Base-by-base conservation (phyloP, 2,329 filamentous ascomycete species). In the Diaporthe destruens region DNA sequence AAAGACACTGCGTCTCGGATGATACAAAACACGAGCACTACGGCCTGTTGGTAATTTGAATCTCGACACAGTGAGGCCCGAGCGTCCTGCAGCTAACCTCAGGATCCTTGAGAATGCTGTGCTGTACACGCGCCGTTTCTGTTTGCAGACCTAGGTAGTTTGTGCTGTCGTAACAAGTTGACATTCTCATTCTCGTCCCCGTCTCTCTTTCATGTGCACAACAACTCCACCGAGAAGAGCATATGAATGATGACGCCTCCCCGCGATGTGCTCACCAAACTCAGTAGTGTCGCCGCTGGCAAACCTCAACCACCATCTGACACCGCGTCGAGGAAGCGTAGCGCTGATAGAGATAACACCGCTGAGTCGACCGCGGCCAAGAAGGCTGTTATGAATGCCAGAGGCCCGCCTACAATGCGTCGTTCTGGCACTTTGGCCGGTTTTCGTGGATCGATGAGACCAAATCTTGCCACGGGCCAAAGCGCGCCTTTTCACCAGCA, bases 391-490 rank as follows among this genome's bases (percentile, higher is more conserved):
- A 23, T 34, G 8, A 34, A 9, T 20, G 53, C 55, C 12, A 39
- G 55, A 39, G 55, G 55, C 9, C 34, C 36, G n/a, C 34, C 9
- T 7, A 57, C 20, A 57, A 57, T 57, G 55, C 55, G 32, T n/a
- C 55, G 55, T 39, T 36, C 55, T 39, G 55, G 55, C 1, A 39
- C 34, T 12, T n/a, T 12, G 7, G 20, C 34, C 3, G 16, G 32
- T 39, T 57, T 57, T 14, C 55, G 23, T 25, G 32, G 55, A 23
- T n/a, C 25, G n/a, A 57, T 39, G 55, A 57, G 55, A 25, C 32
- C 55, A 20, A 56, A 9, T 36, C n/a, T 56, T 3, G 11, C 54
- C 2, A 9, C 32, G 5, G 20, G 32, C 5, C 32, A 56, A 11
- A 34, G 53, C 54, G 16, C 55, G 20, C 11, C 32, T 39, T 20